Evolutionary conservation across 2,329 filamentous ascomycete genomes (phyloP).

Genomic region (Diaporthe sp.): DNA sequence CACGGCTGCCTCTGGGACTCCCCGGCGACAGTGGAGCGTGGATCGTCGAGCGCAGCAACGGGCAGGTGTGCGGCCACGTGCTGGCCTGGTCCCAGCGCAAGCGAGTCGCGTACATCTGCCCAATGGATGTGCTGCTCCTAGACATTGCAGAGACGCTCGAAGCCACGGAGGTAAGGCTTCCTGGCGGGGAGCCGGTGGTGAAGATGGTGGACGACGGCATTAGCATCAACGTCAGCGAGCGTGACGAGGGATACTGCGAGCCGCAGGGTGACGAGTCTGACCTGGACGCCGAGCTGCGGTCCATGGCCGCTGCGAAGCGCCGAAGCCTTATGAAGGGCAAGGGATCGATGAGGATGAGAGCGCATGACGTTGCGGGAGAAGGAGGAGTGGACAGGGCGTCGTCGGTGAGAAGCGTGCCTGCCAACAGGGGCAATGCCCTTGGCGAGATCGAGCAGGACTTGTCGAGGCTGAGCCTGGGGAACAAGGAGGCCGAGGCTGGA

Average conservation of each 20-base stretch:
- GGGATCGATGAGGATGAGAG: conserved; percentile 30
- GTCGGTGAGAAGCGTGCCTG: conserved; percentile 25
- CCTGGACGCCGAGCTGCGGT: conserved; percentile 33
- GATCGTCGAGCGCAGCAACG: conserved; percentile 86
- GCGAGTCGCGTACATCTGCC: conserved; percentile 90
- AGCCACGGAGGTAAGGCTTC: conserved; percentile 78
- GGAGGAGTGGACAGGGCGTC: not conserved
- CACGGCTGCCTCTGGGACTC: conserved; percentile 67
- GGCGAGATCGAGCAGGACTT: conserved; percentile 21
- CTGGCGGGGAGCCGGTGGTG: conserved; percentile 67
- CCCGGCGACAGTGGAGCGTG: conserved; percentile 95
- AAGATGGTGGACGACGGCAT: conserved; percentile 56
- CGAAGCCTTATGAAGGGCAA: conserved; percentile 41
- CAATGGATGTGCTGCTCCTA: conserved; percentile 90
- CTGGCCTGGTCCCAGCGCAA: conserved; percentile 88
- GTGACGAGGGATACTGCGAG: conserved; percentile 77
- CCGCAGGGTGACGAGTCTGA: conserved; percentile 48
- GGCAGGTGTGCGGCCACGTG: conserved; percentile 89
- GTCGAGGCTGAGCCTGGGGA: conserved; percentile 36
- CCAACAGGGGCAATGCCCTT: conserved; percentile 8
- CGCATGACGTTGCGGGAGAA: conserved; percentile 2
- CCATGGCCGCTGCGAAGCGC: conserved; percentile 40
- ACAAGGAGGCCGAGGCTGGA: conserved; percentile 19
- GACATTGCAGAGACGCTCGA: conserved; percentile 87
- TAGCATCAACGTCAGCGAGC: conserved; percentile 26